Percentiles rank a stretch among this genome's conserved stretches.
These are phyloP conservation scores for Cadophora malorum DNA, from an alignment of 2,329 filamentous ascomycete genomes.

Conservation along the genomic window DNA sequence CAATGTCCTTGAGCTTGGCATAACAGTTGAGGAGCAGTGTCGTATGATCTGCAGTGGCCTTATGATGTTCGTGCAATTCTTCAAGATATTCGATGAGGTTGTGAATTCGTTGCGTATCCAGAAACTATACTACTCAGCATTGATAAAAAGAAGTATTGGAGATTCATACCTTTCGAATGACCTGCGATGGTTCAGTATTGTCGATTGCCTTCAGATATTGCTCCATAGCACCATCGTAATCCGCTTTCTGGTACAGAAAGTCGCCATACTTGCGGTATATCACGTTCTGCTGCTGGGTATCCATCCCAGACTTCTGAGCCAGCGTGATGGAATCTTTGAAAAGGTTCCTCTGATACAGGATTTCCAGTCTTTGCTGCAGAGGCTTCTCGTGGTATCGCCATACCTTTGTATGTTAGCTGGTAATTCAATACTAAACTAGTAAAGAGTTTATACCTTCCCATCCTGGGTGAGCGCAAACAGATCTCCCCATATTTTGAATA, in stretches of 20 bases:
- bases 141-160: not conserved
- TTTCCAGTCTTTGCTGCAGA: conserved; percentile 88
- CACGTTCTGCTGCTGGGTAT: conserved; percentile 80
- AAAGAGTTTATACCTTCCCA: conserved; percentile 71
- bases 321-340: conserved; percentile 92
- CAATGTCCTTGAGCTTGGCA: conserved; percentile 95
- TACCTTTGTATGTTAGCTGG: conserved; percentile 63
- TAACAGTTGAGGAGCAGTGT: conserved; percentile 96
- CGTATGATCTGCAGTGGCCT: conserved; percentile 93
- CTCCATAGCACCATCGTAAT: conserved; percentile 98
- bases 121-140: conserved; percentile 64
- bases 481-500: conserved; percentile 90
- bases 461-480: conserved; percentile 90
- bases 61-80: conserved; percentile 92
- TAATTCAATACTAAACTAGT: conserved; percentile 17
- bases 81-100: conserved; percentile 98
- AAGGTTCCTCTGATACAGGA: conserved; percentile 92
- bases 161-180: conserved; percentile 79
- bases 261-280: conserved; percentile 96
- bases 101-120: conserved; percentile 96
- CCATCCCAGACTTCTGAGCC: conserved; percentile 86
- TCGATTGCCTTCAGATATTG: conserved; percentile 97
- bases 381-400: conserved; percentile 90
- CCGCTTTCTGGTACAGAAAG: conserved; percentile 90
- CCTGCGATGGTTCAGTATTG: conserved; percentile 93